Base-by-base conservation (phyloP, 192 early-diverging fungal species). In the Rhizophagus prolifer region DNA sequence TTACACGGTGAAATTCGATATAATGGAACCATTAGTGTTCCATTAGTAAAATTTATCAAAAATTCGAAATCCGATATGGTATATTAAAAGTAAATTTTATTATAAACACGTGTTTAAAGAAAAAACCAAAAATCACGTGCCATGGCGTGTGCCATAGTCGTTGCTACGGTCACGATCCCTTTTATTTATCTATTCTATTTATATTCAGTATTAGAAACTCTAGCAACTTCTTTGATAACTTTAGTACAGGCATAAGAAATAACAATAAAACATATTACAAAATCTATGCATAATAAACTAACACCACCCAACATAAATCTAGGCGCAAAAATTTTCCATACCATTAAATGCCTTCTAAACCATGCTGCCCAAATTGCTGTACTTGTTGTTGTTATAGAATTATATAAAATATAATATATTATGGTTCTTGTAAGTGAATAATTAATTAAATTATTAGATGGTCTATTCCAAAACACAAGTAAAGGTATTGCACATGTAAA, bases 241-340 rank as follows among this genome's bases (percentile, higher is more conserved):
- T 62, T 59, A 4, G 26, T 16, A 62, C 58, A 38, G 13, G 30
- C 72, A 46, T 38, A 34, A 61, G 58, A 30, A 25, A 84, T 72
- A n/a, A 76, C 76, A 7, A 81, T 58, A 34, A 60, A 36, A 14
- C 79, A 77, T 68, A 81, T 34, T 7, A 80, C 69, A 26, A 80
- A 36, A 65, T 84, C 83, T 64, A 78, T 79, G 8, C 58, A 69
- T 65, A 84, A n/a, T 61, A 84, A 63, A n/a, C 64, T 68, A 5
- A 74, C 74, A 58, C 80, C 82, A 23, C 76, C 79, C 28, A 94
- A 80, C 82, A 98, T 88, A 75, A 93, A 95, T 75, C 95, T 86
- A 1, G 97, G 96, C 12, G 94, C 95, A 92, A 95, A 98, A 10
- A 97, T 88, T 74, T 94, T 95, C 97, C 96, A 98, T n/a, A 95